Conservation (phyloP, 805 yeast genomes). For the Yarrowia hollandica region DNA sequence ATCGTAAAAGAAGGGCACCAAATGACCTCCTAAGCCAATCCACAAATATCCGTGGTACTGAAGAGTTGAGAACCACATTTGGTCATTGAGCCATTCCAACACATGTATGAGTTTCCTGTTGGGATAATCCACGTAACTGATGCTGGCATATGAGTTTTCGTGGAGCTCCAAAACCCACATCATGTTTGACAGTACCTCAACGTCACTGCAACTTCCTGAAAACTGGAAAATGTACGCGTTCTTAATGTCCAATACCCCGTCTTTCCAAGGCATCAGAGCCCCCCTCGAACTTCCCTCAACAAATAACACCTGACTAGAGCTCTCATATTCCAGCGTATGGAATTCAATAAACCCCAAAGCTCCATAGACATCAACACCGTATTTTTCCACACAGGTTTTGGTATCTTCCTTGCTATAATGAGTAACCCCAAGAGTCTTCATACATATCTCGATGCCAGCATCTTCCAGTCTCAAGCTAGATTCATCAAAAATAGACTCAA, state of each 20-base stretch:
- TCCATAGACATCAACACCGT: background rate
- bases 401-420: background rate
- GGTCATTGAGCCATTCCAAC: background rate
- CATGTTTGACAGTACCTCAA: background rate
- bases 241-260: background rate
- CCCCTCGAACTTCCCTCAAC: background rate
- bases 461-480: background rate
- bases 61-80: background rate
- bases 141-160: background rate
- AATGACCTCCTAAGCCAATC: background rate
- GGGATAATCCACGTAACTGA: background rate
- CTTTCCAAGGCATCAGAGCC: slow-evolving; percentile 3
- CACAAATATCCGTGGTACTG: background rate
- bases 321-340: background rate
- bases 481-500: background rate
- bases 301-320: background rate
- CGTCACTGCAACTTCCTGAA: background rate
- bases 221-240: background rate
- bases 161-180: background rate
- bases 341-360: background rate
- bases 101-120: background rate
- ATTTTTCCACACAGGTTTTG: background rate
- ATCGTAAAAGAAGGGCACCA: background rate
- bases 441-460: background rate
- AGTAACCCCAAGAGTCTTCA: background rate